Conservation (phyloP, 805 yeast species). For the Myxozyma sirexii region DNA sequence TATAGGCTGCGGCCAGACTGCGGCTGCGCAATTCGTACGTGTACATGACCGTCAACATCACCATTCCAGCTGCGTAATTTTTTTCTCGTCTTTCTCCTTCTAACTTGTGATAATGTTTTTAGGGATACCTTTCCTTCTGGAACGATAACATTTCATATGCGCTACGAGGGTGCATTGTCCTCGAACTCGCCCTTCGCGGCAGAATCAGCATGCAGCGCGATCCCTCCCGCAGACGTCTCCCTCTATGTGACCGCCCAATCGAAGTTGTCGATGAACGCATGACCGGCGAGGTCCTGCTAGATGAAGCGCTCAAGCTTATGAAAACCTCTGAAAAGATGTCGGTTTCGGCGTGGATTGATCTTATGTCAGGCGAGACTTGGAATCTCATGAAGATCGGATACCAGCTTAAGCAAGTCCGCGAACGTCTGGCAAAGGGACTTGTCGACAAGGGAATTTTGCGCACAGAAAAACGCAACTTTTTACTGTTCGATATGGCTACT, state of each 20-base stretch:
- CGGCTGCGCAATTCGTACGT: not conserved
- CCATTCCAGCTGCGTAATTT: not conserved
- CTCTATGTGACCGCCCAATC: slow-evolving; percentile 80
- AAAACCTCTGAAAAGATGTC: slow-evolving; percentile 78
- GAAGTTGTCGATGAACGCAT: slow-evolving; percentile 83
- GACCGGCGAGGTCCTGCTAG: slow-evolving; percentile 93
- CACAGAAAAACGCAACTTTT: slow-evolving; percentile 92
- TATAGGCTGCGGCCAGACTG: not conserved
- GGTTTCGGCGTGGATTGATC: slow-evolving; percentile 90
- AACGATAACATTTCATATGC: slow-evolving; percentile 97
- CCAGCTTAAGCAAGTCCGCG: slow-evolving; percentile 96
- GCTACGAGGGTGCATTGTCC: slow-evolving; percentile 86
- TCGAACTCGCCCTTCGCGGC: slow-evolving; percentile 90
- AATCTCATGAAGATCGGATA: slow-evolving; percentile 90
- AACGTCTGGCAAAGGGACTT: slow-evolving; percentile 91
- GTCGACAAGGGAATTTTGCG: slow-evolving; percentile 96
- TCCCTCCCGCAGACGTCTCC: slow-evolving; percentile 86
- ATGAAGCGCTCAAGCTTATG: slow-evolving; percentile 90
- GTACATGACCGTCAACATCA: not conserved
- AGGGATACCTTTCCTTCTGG: slow-evolving; percentile 94
- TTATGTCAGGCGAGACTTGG: slow-evolving; percentile 94
- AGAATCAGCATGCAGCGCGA: slow-evolving; percentile 88
- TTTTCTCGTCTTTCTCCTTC: not conserved
- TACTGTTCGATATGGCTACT: slow-evolving; percentile 97
- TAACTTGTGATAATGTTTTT: not conserved